Conservation (phyloP, 1,284 basidiomycete species). For the Cutaneotrichosporon sp. region DNA sequence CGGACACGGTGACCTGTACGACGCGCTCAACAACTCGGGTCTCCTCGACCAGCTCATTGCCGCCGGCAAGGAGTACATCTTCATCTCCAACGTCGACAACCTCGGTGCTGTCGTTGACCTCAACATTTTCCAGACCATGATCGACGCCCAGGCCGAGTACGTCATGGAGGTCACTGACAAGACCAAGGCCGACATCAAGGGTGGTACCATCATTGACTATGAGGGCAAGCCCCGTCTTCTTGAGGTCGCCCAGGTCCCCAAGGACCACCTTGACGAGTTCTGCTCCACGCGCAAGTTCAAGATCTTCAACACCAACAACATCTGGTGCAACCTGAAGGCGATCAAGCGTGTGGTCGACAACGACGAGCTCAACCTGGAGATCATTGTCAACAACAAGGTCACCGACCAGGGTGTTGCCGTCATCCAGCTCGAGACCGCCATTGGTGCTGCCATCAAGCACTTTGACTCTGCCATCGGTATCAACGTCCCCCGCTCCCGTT, state of each 20-base stretch:
- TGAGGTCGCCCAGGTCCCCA: conserved; percentile 97
- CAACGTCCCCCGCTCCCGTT: conserved; percentile 94
- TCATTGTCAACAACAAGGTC: conserved; percentile 84
- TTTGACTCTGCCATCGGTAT: conserved; percentile 76
- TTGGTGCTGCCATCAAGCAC: conserved; percentile 86
- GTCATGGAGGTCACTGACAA: conserved; percentile 99
- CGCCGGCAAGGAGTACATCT: conserved; percentile 98
- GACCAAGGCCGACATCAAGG: conserved; percentile 99
- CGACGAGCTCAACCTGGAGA: conserved; percentile 77
- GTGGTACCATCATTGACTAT: conserved; percentile 97
- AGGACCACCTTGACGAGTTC: conserved; percentile 97
- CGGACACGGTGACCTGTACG: conserved; percentile 81
- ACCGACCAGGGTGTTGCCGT: conserved; percentile 83
- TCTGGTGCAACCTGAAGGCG: conserved; percentile 77
- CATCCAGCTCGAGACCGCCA: conserved; percentile 86
- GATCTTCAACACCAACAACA: conserved; percentile 74
- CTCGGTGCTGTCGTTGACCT: conserved; percentile 87
- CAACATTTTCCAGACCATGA: conserved; percentile 70
- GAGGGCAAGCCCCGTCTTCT: conserved; percentile 86
- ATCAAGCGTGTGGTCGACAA: conserved; percentile 92
- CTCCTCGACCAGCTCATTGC: conserved; percentile 90
- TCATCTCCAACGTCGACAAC: conserved; percentile 99
- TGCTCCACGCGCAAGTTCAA: conserved; percentile 83
- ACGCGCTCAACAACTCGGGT: conserved; percentile 72
- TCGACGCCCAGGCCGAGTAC: conserved; percentile 80